Base-by-base conservation (phyloP, 2,329 filamentous ascomycete genomes). In the Alternaria ventricosa region DNA sequence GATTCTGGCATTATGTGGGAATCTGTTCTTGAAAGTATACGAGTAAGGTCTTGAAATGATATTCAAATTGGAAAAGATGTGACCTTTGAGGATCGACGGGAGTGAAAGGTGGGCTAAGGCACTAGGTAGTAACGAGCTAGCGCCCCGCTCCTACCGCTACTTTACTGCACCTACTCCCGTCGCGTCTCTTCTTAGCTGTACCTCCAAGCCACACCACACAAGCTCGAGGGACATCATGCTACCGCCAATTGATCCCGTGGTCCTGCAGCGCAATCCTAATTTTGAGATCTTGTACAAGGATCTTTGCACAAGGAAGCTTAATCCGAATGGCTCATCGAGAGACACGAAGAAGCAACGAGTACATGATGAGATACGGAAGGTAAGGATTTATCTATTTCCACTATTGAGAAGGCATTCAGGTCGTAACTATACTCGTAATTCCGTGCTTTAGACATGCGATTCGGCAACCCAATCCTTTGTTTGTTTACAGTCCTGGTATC, bases 221-320 rank as follows among this genome's bases (percentile, higher is more conserved):
- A 49, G 18, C 1, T 18, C 41, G 22, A 12, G 3, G 22, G 11
- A 22, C 15, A 25, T 11, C 5, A 84, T 84, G 82, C 69, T 83
- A 6, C 81, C 82, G 2, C 82, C 81, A 22, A 71, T 83, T 2
- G 77, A 82, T 25, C 75, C 79, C 1, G 62, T 63, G 1, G 68
- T 79, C 0, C 62, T 83, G 0, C 68, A 80, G 23, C 73, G 76
- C 1, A 84, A 84, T 57, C 81, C 82, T 0, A 80, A 79, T 33
- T 84, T 85, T 58, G 81, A 82, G 15, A 71, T 78, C 0, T 71
- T 85, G 2, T 84, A 84, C 70, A 78, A 80, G 49, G 82, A 84
- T 65, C 70, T 85, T 1, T 79, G 77, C 49, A 72, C 75, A 0
- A 78, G 80, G 51, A 83, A 81, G 69, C 67, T 84, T 6, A 82